Evolutionary conservation across 208 protist genomes (phyloP), one percentile per base, ranked within the genome.

Genomic region (Naegleria lovaniensis): DNA sequence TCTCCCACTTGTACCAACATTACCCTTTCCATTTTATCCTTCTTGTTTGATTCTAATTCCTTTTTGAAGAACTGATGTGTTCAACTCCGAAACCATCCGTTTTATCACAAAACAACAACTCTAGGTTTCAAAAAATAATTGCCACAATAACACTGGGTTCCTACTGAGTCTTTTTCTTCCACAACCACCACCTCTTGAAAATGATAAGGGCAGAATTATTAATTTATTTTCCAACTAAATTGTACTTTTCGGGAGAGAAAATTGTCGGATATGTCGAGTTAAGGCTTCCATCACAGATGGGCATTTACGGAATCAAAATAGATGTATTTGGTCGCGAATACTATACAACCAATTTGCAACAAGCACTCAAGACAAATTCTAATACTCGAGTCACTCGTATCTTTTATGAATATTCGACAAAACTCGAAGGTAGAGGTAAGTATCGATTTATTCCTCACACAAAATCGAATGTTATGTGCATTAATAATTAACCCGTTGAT

Each of bases 171-270:
- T n/a, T n/a, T n/a, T n/a, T n/a, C n/a, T n/a, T n/a, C n/a, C n/a
- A n/a, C n/a, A n/a, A n/a, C n/a, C n/a, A n/a, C n/a, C 51, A 15
- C 51, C 51, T 58, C 15, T 58, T 58, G 19, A 29, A 67, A 0
- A 67, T 67, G 55, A 15, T 29, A 15, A 79, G 67, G n/a, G 67
- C 67, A 2, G 67, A 79, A 33, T 36, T 79, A 33, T 33, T 79
- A 79, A 79, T 79, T 36, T 79, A 36, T n/a, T 79, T 79, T 33
- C 67, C 67, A 79, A 79, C 29, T 9, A 79, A 79, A 79, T 79
- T 79, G 29, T 79, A 36, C 67, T 79, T 79, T 9, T 79, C 67
- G 13, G 67, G 67, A 33, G 67, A 79, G 16, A 36, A 13, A 36
- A 1, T 79, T 7, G n/a, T 36, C 9, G 67, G 67, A 79, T 79